Evolutionary conservation across 2,329 filamentous ascomycete species (phyloP).

Genomic region (Seiridium unicorne): DNA sequence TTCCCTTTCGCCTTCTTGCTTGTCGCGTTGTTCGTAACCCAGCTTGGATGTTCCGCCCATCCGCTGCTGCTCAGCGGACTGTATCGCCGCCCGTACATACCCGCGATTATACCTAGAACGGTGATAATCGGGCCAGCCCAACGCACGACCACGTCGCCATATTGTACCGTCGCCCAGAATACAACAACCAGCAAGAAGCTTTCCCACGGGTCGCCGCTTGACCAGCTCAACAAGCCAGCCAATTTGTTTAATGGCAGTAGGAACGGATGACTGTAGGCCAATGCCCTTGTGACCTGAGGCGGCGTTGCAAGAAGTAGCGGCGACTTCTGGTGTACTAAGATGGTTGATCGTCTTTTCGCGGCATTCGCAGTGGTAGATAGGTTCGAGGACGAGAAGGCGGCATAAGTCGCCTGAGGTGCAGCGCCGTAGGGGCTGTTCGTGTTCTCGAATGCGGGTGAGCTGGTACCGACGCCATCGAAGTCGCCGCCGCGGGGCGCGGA

Average conservation of each 20-base stretch:
- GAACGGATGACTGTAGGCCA: conserved; percentile 96
- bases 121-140: conserved; percentile 81
- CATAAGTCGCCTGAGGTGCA: conserved; percentile 66
- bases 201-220: conserved; percentile 90
- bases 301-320: conserved; percentile 90
- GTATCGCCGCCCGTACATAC: conserved; percentile 90
- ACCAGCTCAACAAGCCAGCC: conserved; percentile 88
- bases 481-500: conserved; percentile 33
- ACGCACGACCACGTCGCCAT: conserved; percentile 80
- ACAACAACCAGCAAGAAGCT: conserved; percentile 83
- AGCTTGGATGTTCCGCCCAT: conserved; percentile 50
- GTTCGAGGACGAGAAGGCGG: conserved; percentile 84
- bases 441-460: conserved; percentile 26
- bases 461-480: conserved; percentile 22
- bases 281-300: conserved; percentile 87
- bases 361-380: conserved; percentile 63
- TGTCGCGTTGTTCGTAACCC: conserved; percentile 14
- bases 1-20: conserved; percentile 31
- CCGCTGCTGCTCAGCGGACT: conserved; percentile 86
- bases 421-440: conserved; percentile 33
- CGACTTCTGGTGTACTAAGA: conserved; percentile 95
- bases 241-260: conserved; percentile 84
- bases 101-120: conserved; percentile 75
- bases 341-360: conserved; percentile 79
- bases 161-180: conserved; percentile 86